phyloP scores from a whole-genome alignment of 23 red algal genomes.

The Gracilaria domingensis region DNA sequence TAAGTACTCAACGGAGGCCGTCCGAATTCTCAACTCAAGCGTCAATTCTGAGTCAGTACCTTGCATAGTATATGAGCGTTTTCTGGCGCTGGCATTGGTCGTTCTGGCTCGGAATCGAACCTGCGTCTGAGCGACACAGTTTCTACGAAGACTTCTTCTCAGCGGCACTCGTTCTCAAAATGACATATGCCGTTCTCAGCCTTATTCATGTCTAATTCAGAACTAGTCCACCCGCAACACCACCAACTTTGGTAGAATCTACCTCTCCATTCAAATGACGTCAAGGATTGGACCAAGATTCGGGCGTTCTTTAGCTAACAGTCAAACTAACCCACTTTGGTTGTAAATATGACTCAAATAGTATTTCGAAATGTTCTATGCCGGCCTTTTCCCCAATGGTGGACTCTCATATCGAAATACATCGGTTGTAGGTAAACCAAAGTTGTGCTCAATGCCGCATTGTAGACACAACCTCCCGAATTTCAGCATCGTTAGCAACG shows the following conservation, averaged over 20 bases:
- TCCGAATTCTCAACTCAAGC: neutral
- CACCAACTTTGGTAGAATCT: neutral
- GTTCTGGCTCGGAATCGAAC: neutral
- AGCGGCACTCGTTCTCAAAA: too few relatives aligned
- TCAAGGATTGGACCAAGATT: neutral
- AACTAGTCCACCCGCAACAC: neutral
- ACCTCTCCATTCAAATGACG: neutral
- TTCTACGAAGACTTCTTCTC: too few relatives aligned
- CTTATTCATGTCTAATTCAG: neutral
- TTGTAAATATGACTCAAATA: too few relatives aligned
- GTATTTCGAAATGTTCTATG: too few relatives aligned
- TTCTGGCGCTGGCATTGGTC: neutral
- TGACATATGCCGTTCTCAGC: too few relatives aligned
- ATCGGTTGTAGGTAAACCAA: too few relatives aligned
- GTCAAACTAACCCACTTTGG: neutral
- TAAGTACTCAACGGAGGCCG: neutral
- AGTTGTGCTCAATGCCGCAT: too few relatives aligned
- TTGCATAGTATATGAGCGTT: neutral
- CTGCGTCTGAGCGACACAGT: too few relatives aligned
- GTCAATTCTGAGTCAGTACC: neutral
- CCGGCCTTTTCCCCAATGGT: too few relatives aligned
- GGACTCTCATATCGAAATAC: too few relatives aligned
- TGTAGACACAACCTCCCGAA: too few relatives aligned
- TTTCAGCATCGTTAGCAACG: too few relatives aligned
- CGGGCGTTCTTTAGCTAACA: slow-evolving; percentile 1